Conservation (phyloP, 768 basidiomycete genomes). For the Xanthoconium purpureum region DNA sequence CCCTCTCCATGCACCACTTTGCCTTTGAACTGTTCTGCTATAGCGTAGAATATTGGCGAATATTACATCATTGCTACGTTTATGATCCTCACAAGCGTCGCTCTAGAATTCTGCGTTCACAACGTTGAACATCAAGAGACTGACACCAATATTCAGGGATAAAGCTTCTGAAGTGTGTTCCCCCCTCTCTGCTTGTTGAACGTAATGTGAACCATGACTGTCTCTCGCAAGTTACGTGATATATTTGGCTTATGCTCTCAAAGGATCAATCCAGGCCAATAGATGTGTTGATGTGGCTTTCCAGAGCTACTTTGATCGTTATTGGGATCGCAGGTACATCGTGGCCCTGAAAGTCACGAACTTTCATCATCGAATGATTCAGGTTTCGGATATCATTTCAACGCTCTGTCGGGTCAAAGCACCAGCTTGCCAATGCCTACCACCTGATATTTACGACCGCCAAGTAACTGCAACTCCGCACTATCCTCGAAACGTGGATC, state of each 20-base stretch:
- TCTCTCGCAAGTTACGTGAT: conserved; percentile 41
- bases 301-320: conserved; percentile 68
- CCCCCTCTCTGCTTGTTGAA: background rate
- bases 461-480: conserved; percentile 49
- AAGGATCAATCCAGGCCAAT: conserved; percentile 32
- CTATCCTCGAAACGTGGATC: conserved; percentile 57
- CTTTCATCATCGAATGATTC: conserved; percentile 7
- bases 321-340: conserved; percentile 66
- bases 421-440: conserved; percentile 57
- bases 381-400: conserved; percentile 58
- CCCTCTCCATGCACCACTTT: background rate
- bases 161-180: conserved; percentile 51
- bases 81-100: background rate
- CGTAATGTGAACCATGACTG: background rate
- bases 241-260: conserved; percentile 36
- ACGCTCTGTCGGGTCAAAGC: conserved; percentile 45
- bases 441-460: conserved; percentile 51
- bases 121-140: conserved; percentile 43
- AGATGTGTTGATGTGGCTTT: conserved; percentile 64
- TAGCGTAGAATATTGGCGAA: conserved; percentile 53
- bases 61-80: conserved; percentile 3
- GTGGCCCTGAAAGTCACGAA: background rate
- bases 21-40: conserved; percentile 1
- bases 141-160: conserved; percentile 56
- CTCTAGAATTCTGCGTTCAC: conserved; percentile 52